A percentile compares a stretch with the other conserved stretches of the same genome.
phyloP scores from a whole-genome alignment of 208 protist species.

The Leishmania braziliensis region DNA sequence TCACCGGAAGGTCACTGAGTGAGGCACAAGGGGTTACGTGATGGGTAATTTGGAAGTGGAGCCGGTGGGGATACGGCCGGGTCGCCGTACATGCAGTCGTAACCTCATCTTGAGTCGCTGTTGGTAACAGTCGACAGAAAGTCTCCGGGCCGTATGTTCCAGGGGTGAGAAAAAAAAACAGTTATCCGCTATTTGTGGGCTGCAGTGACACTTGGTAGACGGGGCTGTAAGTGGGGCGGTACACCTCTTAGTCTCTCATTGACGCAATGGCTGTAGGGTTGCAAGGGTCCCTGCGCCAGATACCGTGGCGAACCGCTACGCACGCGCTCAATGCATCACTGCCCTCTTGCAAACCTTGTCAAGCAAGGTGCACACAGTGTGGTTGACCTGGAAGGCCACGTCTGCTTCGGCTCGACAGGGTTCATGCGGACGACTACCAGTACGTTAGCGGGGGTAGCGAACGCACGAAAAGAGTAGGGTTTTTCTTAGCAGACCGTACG shows the following conservation, averaged over 20 bases:
- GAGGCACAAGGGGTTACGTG: conserved; percentile 23
- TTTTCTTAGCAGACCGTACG: conserved; percentile 39
- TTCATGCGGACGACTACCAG: conserved; percentile 30
- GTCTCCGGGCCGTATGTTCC: conserved; percentile 16
- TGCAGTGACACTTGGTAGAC: conserved; percentile 41
- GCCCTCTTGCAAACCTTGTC: conserved; percentile 34
- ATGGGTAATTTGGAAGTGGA: conserved; percentile 26
- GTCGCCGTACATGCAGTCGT: not conserved
- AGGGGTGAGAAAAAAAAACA: conserved; percentile 27
- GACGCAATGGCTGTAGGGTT: conserved; percentile 32
- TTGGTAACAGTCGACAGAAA: conserved; percentile 4
- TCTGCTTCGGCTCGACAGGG: conserved; percentile 44
- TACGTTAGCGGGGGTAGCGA: conserved; percentile 16
- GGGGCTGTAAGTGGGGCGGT: conserved; percentile 10
- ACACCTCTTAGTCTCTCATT: conserved; percentile 7
- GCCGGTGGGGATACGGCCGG: conserved; percentile 3
- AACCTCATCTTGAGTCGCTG: conserved; percentile 1
- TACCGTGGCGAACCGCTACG: conserved; percentile 32
- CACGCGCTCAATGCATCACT: conserved; percentile 41
- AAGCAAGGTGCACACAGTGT: conserved; percentile 50
- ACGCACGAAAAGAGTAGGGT: conserved; percentile 15
- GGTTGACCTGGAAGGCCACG: conserved; percentile 34
- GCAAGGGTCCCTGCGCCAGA: conserved; percentile 40
- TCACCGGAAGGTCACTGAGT: conserved; percentile 20
- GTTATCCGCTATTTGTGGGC: conserved; percentile 26